Conservation (phyloP, 2,329 filamentous ascomycete genomes). For the Canariomyces notabilis region DNA sequence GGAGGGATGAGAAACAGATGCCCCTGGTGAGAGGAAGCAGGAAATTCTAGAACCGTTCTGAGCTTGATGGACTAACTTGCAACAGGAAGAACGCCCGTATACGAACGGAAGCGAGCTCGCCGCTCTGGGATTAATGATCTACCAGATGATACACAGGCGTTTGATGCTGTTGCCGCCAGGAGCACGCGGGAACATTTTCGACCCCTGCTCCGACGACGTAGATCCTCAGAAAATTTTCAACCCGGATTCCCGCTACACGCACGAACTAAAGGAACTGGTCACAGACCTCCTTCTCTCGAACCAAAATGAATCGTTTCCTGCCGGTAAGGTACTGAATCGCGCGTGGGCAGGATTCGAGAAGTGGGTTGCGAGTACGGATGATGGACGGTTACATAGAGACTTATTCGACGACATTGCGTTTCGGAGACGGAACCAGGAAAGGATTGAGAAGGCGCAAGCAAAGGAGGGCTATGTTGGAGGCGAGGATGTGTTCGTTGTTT, state of each 20-base stretch:
- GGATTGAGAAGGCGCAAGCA: slow-evolving; percentile 1
- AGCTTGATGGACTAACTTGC: neutral
- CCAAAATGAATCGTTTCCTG: slow-evolving; percentile 5
- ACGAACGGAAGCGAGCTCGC: slow-evolving; percentile 35
- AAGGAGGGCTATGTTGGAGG: neutral
- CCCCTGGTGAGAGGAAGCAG: slow-evolving; percentile 1
- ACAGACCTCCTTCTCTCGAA: slow-evolving; percentile 12
- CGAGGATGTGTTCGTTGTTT: neutral
- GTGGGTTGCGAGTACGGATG: slow-evolving; percentile 30
- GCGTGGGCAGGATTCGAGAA: slow-evolving; percentile 22
- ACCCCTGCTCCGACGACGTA: slow-evolving; percentile 24
- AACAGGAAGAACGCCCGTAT: slow-evolving; percentile 31
- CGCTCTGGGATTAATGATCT: slow-evolving; percentile 35
- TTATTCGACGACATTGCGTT: slow-evolving; percentile 26
- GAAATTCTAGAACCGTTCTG: neutral
- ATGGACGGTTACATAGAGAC: slow-evolving; percentile 31
- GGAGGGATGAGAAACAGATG: slow-evolving; percentile 3
- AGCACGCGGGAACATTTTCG: slow-evolving; percentile 7
- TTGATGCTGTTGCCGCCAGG: slow-evolving; percentile 24
- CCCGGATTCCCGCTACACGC: slow-evolving; percentile 27
- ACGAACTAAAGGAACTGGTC: slow-evolving; percentile 26
- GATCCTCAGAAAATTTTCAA: slow-evolving; percentile 30
- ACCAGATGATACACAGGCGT: slow-evolving; percentile 38
- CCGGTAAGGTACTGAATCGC: slow-evolving; percentile 13
- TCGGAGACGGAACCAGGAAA: slow-evolving; percentile 15